Percentiles rank a stretch among this genome's conserved stretches.
These are phyloP conservation scores for Waltiozyma sp. DNA, from an alignment of 1,139 yeast genomes.

Conservation along the genomic window DNA sequence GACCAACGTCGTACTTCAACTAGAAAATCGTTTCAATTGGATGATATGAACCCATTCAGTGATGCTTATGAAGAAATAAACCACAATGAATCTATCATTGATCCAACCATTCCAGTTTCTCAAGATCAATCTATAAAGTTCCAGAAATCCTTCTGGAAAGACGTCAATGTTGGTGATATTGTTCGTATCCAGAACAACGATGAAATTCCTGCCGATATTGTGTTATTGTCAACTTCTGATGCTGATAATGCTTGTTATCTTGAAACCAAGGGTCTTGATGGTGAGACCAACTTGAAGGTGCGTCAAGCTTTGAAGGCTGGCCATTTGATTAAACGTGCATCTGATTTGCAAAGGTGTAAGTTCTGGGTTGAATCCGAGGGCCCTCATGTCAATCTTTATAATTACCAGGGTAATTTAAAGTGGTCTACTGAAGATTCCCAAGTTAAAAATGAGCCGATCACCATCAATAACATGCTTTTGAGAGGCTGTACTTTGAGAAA, in stretches of 20 bases:
- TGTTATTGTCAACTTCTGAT: slow-evolving; percentile 74
- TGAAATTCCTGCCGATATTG: slow-evolving; percentile 87
- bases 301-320: slow-evolving; percentile 70
- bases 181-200: slow-evolving; percentile 79
- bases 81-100: slow-evolving; percentile 17
- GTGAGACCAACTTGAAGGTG: slow-evolving; percentile 86
- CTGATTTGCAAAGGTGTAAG: slow-evolving; percentile 61
- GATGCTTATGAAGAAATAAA: slow-evolving; percentile 8
- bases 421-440: slow-evolving; percentile 33
- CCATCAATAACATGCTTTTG: slow-evolving; percentile 66
- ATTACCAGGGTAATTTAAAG: slow-evolving; percentile 58
- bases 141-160: slow-evolving; percentile 75
- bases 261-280: slow-evolving; percentile 92
- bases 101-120: slow-evolving; percentile 39
- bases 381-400: slow-evolving; percentile 74
- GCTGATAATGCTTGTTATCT: slow-evolving; percentile 84
- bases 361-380: slow-evolving; percentile 89
- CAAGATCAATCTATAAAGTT: slow-evolving; percentile 28
- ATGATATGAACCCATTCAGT: slow-evolving; percentile 17
- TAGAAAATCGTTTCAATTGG: slow-evolving; percentile 18
- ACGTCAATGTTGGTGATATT: slow-evolving; percentile 80
- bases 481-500: slow-evolving; percentile 88
- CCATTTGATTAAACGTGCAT: slow-evolving; percentile 48
- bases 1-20: slow-evolving; percentile 7
- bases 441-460: slow-evolving; percentile 53